phyloP scores from a whole-genome alignment of 257 asterid species.

The Fraxinus anomala region DNA sequence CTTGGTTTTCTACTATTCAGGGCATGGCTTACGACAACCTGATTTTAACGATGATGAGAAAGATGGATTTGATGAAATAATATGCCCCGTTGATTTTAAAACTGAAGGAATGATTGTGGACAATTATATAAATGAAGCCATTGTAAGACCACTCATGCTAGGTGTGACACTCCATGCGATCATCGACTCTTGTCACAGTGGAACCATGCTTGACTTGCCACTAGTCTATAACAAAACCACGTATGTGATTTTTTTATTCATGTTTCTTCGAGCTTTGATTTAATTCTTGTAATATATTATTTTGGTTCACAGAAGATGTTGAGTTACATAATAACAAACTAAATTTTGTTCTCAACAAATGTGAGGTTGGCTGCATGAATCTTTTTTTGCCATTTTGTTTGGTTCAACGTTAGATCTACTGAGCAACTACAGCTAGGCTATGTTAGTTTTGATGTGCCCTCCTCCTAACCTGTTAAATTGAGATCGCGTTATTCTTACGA shows the following conservation, averaged over 20 bases:
- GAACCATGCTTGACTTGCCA: slow-evolving; percentile 48
- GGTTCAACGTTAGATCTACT: too few relatives aligned
- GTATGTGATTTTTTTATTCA: slow-evolving; percentile 21
- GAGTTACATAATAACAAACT: too few relatives aligned
- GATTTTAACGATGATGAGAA: slow-evolving; percentile 34
- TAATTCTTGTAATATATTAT: too few relatives aligned
- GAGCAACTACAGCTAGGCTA: too few relatives aligned
- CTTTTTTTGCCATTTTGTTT: too few relatives aligned
- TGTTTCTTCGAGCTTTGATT: too few relatives aligned
- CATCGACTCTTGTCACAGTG: slow-evolving; percentile 54
- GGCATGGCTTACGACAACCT: slow-evolving; percentile 41
- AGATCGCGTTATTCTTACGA: too few relatives aligned
- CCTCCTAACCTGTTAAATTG: too few relatives aligned
- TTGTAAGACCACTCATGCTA: slow-evolving; percentile 38
- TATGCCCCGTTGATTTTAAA: slow-evolving; percentile 50
- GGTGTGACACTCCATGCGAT: slow-evolving; percentile 48
- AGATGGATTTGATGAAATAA: slow-evolving; percentile 52
- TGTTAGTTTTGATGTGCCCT: too few relatives aligned
- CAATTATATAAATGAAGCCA: slow-evolving; percentile 35
- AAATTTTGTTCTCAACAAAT: too few relatives aligned
- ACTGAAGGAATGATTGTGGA: slow-evolving; percentile 40
- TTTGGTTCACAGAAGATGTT: too few relatives aligned
- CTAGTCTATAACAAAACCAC: slow-evolving; percentile 26
- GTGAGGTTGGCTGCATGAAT: too few relatives aligned
- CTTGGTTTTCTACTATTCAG: slow-evolving; percentile 51